Evolutionary conservation across 2,329 filamentous ascomycete species (phyloP).

Genomic region (Sarocladium brachiariae): DNA sequence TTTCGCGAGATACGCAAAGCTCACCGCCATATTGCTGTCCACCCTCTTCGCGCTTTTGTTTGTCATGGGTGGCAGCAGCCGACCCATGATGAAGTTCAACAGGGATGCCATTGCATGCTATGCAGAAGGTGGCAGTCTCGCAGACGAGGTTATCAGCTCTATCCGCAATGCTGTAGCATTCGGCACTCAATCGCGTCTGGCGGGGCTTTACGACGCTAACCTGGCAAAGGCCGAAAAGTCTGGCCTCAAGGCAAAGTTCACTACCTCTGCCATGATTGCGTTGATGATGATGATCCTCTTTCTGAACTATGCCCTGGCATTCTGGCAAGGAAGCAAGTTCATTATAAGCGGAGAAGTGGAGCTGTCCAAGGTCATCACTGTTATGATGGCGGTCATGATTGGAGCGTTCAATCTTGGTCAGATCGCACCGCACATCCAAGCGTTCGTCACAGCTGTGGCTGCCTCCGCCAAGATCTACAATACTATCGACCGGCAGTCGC

Average conservation of each 20-base stretch:
- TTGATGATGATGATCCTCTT: slow-evolving; percentile 79
- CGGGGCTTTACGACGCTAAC: slow-evolving; percentile 74
- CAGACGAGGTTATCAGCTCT: slow-evolving; percentile 90
- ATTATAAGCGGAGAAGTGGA: slow-evolving; percentile 58
- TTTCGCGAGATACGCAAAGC: slow-evolving; percentile 87
- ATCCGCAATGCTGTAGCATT: slow-evolving; percentile 90
- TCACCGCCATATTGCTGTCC: slow-evolving; percentile 80
- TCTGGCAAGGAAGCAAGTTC: slow-evolving; percentile 80
- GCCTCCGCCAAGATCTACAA: slow-evolving; percentile 88
- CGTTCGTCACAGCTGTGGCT: slow-evolving; percentile 75
- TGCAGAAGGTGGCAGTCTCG: slow-evolving; percentile 77
- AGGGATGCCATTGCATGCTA: slow-evolving; percentile 74
- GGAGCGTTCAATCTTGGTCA: slow-evolving; percentile 89
- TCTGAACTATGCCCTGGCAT: slow-evolving; percentile 78
- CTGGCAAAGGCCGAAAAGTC: slow-evolving; percentile 65
- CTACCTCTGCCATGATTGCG: slow-evolving; percentile 72
- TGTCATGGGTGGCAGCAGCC: slow-evolving; percentile 66
- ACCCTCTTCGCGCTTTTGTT: slow-evolving; percentile 74
- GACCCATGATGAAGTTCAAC: slow-evolving; percentile 73
- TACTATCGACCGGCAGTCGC: slow-evolving; percentile 83
- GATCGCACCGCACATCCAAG: slow-evolving; percentile 76
- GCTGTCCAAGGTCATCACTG: slow-evolving; percentile 70
- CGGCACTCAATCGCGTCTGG: slow-evolving; percentile 87
- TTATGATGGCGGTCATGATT: slow-evolving; percentile 86
- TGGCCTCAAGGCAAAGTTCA: slow-evolving; percentile 68